A percentile compares a stretch with the other conserved stretches of the same genome.
Evolutionary conservation across 2,329 filamentous ascomycete genomes (phyloP).

Genomic region (Talaromyces sp.): DNA sequence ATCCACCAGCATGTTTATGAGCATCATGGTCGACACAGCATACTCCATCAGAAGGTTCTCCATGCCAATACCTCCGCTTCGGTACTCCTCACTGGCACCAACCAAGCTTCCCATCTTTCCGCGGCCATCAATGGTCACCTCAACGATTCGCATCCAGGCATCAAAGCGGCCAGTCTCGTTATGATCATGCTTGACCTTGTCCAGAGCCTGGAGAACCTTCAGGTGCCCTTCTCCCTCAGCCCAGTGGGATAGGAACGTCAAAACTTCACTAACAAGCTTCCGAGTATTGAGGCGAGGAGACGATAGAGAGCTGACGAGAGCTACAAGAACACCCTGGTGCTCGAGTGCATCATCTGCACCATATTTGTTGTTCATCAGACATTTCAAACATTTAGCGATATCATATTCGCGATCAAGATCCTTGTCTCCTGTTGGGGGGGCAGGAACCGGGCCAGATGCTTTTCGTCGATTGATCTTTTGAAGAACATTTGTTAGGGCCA

Average conservation of each 20-base stretch:
- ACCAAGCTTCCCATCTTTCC: constrained; percentile 99
- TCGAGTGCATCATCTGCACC: constrained; percentile 92
- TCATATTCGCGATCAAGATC: constrained; percentile 92
- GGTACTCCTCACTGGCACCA: constrained; percentile 92
- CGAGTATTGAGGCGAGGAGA: constrained; percentile 87
- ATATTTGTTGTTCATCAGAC: constrained; percentile 99
- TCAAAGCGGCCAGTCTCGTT: constrained; percentile 96
- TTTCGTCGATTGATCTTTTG: constrained; percentile 91
- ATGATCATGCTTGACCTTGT: constrained; percentile 83
- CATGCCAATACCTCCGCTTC: constrained; percentile 95
- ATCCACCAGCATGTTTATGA: constrained; percentile 96
- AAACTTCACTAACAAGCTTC: constrained; percentile 91
- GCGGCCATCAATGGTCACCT: constrained; percentile 93
- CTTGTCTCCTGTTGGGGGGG: constrained; percentile 67
- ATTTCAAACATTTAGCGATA: constrained; percentile 96
- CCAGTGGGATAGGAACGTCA: constrained; percentile 97
- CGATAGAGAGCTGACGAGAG: constrained; percentile 81
- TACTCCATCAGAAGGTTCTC: constrained; percentile 99
- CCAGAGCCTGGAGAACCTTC: constrained; percentile 91
- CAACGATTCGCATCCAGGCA: constrained; percentile 97
- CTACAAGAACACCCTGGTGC: constrained; percentile 87
- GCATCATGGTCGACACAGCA: constrained; percentile 87
- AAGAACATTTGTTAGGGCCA: constrained; percentile 91
- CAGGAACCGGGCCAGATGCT: constrained; percentile 69
- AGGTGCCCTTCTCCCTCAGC: constrained; percentile 83